Base-by-base conservation (phyloP, 2,329 filamentous ascomycete genomes). In the Cordyceps farinosa region DNA sequence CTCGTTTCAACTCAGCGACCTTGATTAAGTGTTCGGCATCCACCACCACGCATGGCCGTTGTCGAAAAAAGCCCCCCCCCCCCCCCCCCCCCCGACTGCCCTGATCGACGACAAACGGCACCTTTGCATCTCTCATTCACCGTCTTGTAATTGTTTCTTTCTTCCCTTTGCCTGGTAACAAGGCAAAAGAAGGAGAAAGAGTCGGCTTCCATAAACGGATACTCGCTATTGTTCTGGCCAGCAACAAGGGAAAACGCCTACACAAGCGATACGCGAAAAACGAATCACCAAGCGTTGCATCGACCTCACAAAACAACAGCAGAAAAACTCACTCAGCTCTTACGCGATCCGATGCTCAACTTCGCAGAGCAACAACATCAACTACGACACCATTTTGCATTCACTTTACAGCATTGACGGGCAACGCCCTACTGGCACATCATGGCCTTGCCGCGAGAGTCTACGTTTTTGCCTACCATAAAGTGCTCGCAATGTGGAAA, bases 401-500 rank as follows among this genome's bases (percentile, higher is more conserved):
- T 53, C 38, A 15, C 48, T 29, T 8, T 5, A 7, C 36, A 53
- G 48, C 8, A 52, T n/a, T 40, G 52, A 45, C 52, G 29, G 60
- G 60, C 52, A 34, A 50, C 27, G 52, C 32, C 50, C 48, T 38
- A 54, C 40, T 29, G 42, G 40, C 54, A 50, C 50, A 65, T n/a
- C 66, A 84, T 84, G 81, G 77, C 79, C 51, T 74, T 78, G 66
- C 80, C 80, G 69, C 82, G 87, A 72, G 83, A 87, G 74, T 89
- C 86, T 74, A 83, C 84, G 75, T 86, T 93, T 67, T 81, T 95
- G 79, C 91, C 92, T 71, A 87, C 87, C 30, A 90, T 96, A 77
- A 96, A 94, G 82, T 96, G 92, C 77, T 96, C 92, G 60, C 87
- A 83, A 78, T 96, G 92, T 73, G 85, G 87, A 47, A 76, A 80